Conservation (phyloP, 1,284 basidiomycete species). For the Stygiomarasmius scandens region DNA sequence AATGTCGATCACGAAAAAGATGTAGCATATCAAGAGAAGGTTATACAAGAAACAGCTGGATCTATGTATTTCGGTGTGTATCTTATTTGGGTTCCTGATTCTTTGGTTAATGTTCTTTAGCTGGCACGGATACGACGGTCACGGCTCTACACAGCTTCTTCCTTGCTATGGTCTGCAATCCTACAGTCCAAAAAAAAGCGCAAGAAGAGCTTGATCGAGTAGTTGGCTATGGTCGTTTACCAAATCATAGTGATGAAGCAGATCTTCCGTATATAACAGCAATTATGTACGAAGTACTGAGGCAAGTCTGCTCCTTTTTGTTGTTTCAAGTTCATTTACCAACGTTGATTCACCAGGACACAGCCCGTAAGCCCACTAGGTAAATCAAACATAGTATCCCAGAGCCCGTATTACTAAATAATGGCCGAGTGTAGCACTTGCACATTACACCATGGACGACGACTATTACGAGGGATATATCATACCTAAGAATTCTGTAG, state of each 20-base stretch:
- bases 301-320: background rate
- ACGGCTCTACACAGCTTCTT: constrained; percentile 1
- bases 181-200: constrained; percentile 8
- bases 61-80: constrained; percentile 5
- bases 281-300: constrained; percentile 2
- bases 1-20: background rate
- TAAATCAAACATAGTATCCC: no score
- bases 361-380: background rate
- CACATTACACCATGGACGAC: constrained; percentile 3
- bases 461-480: constrained; percentile 13
- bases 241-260: constrained; percentile 3
- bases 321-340: background rate
- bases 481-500: constrained; percentile 7
- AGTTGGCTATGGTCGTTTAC: constrained; percentile 1
- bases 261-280: constrained; percentile 11
- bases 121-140: background rate
- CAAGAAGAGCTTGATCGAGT: constrained; percentile 13
- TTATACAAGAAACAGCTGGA: constrained; percentile 1
- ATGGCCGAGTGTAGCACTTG: no score
- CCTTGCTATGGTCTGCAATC: constrained; percentile 1
- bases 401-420: no score
- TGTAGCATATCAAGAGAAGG: constrained; percentile 1
- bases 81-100: background rate
- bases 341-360: background rate
- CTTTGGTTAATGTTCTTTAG: background rate